These are phyloP conservation scores for Colletotrichum cordylinicola DNA, from an alignment of 2,329 filamentous ascomycete species.

Conservation along the genomic window DNA sequence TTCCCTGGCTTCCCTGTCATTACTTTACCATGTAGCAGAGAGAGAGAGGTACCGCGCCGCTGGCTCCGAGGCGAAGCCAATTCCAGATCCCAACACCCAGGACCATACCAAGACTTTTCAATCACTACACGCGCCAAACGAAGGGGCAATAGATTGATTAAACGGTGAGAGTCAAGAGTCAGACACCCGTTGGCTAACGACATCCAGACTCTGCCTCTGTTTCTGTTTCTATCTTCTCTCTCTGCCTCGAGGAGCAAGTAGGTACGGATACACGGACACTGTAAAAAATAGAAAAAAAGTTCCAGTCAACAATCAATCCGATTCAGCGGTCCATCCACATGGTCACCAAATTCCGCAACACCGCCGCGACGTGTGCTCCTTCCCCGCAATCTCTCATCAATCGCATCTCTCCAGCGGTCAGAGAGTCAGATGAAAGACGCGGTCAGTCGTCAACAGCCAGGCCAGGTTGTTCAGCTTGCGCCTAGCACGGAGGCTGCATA, in stretches of 20 bases:
- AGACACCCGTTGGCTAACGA: neutral
- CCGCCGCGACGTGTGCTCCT: neutral
- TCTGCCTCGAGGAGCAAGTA: neutral
- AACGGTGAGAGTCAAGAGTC: slow-evolving; percentile 16
- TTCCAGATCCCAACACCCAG: neutral
- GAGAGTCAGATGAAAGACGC: neutral
- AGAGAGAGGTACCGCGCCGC: neutral
- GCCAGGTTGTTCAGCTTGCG: neutral
- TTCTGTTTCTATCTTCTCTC: neutral
- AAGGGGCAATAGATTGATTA: slow-evolving; percentile 6
- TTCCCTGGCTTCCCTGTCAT: neutral
- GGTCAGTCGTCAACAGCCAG: neutral
- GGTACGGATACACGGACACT: neutral
- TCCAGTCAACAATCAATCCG: neutral
- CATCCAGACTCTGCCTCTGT: neutral
- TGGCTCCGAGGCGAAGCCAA: neutral
- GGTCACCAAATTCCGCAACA: neutral
- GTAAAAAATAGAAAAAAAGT: neutral
- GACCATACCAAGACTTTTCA: slow-evolving; percentile 8
- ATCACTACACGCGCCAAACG: neutral
- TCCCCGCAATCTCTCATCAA: slow-evolving; percentile 16
- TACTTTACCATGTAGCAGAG: neutral
- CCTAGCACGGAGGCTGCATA: neutral
- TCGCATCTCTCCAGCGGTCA: neutral
- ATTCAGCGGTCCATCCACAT: neutral